Conservation (phyloP, 192 early-diverging fungal genomes). For the Gonapodya prolifera region DNA sequence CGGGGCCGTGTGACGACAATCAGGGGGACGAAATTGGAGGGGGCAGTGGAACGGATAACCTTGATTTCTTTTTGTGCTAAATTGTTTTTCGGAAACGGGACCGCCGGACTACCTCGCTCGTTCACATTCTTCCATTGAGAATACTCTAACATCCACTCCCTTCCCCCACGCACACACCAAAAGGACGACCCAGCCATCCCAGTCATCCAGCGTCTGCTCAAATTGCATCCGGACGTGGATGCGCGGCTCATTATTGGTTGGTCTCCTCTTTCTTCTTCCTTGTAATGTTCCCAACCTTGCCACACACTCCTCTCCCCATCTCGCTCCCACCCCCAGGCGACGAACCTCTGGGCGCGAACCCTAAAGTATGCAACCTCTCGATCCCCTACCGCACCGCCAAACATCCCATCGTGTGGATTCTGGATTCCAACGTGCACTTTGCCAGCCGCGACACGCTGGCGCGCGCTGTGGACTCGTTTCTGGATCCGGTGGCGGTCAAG, state of each 20-base stretch:
- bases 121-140: no score
- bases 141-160: no score
- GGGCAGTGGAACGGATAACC: no score
- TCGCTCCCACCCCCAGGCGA: slow-evolving; percentile 22
- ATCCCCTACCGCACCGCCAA: slow-evolving; percentile 62
- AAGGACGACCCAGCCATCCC: slow-evolving; percentile 65
- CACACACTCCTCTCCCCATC: no score
- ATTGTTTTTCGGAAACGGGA: no score
- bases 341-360: slow-evolving; percentile 71
- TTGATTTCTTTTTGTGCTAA: no score
- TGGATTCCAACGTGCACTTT: slow-evolving; percentile 71
- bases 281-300: slow-evolving; percentile 3
- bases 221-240: slow-evolving; percentile 58
- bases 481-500: not conserved
- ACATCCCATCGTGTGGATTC: slow-evolving; percentile 87
- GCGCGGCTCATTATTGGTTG: slow-evolving; percentile 66
- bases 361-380: slow-evolving; percentile 92
- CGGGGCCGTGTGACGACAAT: no score
- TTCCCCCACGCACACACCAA: not conserved
- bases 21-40: no score
- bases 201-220: slow-evolving; percentile 56
- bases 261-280: not conserved
- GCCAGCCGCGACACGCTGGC: not conserved
- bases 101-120: no score
- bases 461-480: not conserved